These are phyloP conservation scores for Platanthera guangdongensis DNA, from an alignment of 106 monocot genomes.

Conservation along the genomic window DNA sequence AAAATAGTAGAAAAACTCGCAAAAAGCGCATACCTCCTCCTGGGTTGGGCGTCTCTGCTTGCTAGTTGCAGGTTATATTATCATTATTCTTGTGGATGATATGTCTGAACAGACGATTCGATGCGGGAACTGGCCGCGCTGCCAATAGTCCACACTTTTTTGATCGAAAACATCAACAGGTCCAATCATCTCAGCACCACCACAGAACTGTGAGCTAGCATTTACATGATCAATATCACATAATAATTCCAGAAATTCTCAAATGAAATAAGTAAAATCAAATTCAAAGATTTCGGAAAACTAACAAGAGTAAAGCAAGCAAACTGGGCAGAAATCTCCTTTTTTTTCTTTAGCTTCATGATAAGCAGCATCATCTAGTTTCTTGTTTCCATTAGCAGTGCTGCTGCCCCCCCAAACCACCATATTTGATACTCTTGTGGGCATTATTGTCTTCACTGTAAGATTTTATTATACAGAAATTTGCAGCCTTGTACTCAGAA, in stretches of 20 bases:
- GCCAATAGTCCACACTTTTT: constrained; percentile 89
- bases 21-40: constrained; percentile 39
- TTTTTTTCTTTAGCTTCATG: constrained; percentile 59
- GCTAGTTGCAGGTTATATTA: constrained; percentile 88
- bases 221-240: constrained; percentile 21
- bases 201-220: constrained; percentile 86
- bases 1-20: not conserved
- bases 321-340: constrained; percentile 50
- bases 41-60: constrained; percentile 81
- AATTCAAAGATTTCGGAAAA: not conserved
- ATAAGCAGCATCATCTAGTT: constrained; percentile 61
- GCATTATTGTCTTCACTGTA: constrained; percentile 78
- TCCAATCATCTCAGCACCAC: constrained; percentile 89
- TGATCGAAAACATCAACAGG: constrained; percentile 83
- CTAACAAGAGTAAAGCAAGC: constrained; percentile 89
- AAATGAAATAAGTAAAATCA: constrained; percentile 2
- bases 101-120: constrained; percentile 76
- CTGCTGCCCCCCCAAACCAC: constrained; percentile 91
- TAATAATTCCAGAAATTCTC: not conserved
- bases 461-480: constrained; percentile 86
- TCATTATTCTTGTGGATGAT: constrained; percentile 91
- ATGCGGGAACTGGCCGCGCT: constrained; percentile 80
- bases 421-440: constrained; percentile 63
- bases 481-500: constrained; percentile 73
- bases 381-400: constrained; percentile 83